Evolutionary conservation across 495 filamentous ascomycete genomes (phyloP).

Genomic region (Penicillium steckii): DNA sequence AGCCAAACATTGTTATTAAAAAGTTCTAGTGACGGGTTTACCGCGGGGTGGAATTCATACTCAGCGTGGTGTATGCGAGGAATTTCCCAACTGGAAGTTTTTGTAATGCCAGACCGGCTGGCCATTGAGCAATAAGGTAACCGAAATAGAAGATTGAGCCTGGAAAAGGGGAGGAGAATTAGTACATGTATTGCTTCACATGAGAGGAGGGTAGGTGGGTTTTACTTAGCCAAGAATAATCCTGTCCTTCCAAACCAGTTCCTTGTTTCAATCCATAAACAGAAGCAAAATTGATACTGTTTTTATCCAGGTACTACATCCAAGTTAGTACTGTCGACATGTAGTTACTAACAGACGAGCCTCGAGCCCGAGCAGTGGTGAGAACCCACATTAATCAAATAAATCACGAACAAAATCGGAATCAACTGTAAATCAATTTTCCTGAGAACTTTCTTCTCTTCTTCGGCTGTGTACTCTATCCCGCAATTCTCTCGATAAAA

Average conservation of each 20-base stretch:
- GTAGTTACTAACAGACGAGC: no score
- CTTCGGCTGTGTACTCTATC: constrained; percentile 40
- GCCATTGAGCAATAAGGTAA: constrained; percentile 50
- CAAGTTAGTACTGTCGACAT: no score
- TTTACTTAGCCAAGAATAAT: constrained; percentile 56
- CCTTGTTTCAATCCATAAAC: constrained; percentile 55
- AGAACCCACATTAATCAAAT: constrained; percentile 38
- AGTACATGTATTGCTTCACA: neutral
- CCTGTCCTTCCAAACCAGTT: constrained; percentile 50
- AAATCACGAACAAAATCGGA: constrained; percentile 56
- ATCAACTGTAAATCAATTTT: constrained; percentile 56
- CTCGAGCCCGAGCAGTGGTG: neutral
- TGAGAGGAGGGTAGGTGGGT: neutral
- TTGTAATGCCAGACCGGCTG: constrained; percentile 51
- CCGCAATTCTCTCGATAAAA: constrained; percentile 21
- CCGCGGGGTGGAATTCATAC: no score
- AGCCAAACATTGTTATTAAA: no score
- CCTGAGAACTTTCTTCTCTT: constrained; percentile 49
- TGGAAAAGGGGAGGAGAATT: constrained; percentile 3
- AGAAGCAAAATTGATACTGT: constrained; percentile 59
- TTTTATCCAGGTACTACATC: constrained; percentile 58
- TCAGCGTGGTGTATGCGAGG: constrained; percentile 36
- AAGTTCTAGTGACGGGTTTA: no score
- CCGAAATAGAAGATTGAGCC: constrained; percentile 59
- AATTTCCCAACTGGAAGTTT: constrained; percentile 55